Evolutionary conservation across 2,329 filamentous ascomycete genomes (phyloP).

Genomic region (Apiospora pterosperma): DNA sequence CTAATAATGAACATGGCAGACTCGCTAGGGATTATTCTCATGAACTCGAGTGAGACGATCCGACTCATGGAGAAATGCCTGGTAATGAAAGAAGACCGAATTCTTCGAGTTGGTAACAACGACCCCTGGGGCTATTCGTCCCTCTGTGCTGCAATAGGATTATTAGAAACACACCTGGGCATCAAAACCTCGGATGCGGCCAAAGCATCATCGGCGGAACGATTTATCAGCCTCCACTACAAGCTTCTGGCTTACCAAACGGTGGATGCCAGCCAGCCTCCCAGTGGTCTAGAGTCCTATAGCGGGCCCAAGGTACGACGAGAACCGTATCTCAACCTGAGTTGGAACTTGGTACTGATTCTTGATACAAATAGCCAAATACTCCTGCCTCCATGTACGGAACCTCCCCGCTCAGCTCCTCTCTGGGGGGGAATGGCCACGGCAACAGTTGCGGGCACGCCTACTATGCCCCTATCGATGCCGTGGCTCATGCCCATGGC

Average conservation of each 20-base stretch:
- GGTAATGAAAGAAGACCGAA: slow-evolving; percentile 57
- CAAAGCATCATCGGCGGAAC: slow-evolving; percentile 56
- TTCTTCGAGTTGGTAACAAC: slow-evolving; percentile 60
- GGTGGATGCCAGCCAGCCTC: slow-evolving; percentile 17
- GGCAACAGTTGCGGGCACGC: slow-evolving; percentile 1
- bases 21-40: slow-evolving; percentile 60
- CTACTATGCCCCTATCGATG: slow-evolving; percentile 23
- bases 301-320: slow-evolving; percentile 29
- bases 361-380: slow-evolving; percentile 22
- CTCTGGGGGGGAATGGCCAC: neutral
- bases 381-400: neutral
- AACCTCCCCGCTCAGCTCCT: neutral
- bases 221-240: slow-evolving; percentile 57
- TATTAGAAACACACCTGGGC: slow-evolving; percentile 57
- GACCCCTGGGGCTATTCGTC: slow-evolving; percentile 63
- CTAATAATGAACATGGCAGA: slow-evolving; percentile 26
- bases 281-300: neutral
- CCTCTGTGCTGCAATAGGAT: slow-evolving; percentile 57
- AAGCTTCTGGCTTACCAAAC: slow-evolving; percentile 52
- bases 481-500: slow-evolving; percentile 30
- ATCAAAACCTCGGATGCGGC: slow-evolving; percentile 54
- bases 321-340: neutral
- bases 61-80: slow-evolving; percentile 60
- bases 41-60: slow-evolving; percentile 57
- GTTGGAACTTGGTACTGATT: neutral